These are phyloP conservation scores for Sporothrix protearum DNA, from an alignment of 2,329 filamentous ascomycete genomes.

Conservation along the genomic window DNA sequence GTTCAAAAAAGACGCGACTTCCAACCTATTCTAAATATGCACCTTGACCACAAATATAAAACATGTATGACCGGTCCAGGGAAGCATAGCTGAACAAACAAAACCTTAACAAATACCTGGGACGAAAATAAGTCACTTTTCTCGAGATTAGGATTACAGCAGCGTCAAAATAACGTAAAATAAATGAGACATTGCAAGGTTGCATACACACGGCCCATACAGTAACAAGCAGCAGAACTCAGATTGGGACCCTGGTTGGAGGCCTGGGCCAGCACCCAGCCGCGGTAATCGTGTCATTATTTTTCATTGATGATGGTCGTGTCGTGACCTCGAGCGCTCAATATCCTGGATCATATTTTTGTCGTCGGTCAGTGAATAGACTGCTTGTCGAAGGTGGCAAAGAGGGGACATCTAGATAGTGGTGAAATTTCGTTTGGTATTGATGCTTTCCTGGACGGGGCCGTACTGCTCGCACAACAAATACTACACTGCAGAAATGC, in stretches of 20 bases:
- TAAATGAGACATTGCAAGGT: no score
- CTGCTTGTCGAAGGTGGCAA: background rate
- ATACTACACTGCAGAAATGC: background rate
- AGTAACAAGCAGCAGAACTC: background rate
- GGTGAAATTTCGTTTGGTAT: no score
- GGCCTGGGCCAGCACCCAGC: background rate
- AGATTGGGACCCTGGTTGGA: background rate
- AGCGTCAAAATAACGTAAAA: no score
- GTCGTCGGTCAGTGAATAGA: background rate
- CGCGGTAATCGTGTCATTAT: background rate
- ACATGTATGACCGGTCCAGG: no score
- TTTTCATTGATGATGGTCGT: background rate
- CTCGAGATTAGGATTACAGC: no score
- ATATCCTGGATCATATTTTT: background rate
- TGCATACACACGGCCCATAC: background rate
- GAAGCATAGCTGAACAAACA: no score
- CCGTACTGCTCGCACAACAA: background rate
- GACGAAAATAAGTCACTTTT: no score
- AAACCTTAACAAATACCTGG: no score
- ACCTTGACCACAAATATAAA: background rate
- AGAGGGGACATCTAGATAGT: background rate
- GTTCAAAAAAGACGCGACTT: no score
- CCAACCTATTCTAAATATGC: no score
- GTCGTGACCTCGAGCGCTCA: background rate
- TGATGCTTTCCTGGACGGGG: background rate